Evolutionary conservation across 2,329 filamentous ascomycete genomes (phyloP).

Genomic region (Verticillium tricorpus): DNA sequence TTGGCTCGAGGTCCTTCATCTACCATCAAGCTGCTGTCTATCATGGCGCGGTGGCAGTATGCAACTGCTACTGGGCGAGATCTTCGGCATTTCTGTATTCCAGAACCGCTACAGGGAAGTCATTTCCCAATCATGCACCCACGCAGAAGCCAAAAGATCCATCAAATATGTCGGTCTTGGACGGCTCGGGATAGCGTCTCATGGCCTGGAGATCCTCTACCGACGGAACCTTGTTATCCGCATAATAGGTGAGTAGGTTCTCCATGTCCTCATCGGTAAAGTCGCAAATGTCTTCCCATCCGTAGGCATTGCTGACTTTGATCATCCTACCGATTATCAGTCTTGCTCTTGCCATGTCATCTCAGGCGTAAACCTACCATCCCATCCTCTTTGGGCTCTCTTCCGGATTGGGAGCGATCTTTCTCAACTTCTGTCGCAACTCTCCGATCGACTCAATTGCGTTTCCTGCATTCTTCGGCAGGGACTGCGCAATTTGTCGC

Average conservation of each 20-base stretch:
- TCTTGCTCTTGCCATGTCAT: too few relatives aligned
- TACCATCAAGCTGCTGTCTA: too few relatives aligned
- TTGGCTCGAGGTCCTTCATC: too few relatives aligned
- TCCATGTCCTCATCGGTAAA: constrained; percentile 85
- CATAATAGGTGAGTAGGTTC: constrained; percentile 72
- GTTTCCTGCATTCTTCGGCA: constrained; percentile 76
- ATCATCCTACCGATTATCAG: constrained; percentile 64
- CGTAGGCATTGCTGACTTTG: constrained; percentile 82
- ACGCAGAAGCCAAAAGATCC: constrained; percentile 57
- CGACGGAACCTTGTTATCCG: constrained; percentile 47
- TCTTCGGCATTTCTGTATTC: too few relatives aligned
- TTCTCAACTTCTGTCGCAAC: constrained; percentile 73
- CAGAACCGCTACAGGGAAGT: too few relatives aligned
- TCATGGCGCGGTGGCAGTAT: too few relatives aligned
- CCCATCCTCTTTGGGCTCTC: constrained; percentile 86
- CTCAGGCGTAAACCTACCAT: constrained; percentile 52
- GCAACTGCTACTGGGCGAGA: too few relatives aligned
- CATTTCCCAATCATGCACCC: constrained; percentile 21
- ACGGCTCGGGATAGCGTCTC: constrained; percentile 34
- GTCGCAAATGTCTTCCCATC: constrained; percentile 75
- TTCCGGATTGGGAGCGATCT: constrained; percentile 65
- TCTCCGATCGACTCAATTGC: constrained; percentile 82
- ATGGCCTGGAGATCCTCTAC: constrained; percentile 52
- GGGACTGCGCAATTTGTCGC: constrained; percentile 68
- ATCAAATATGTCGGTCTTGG: constrained; percentile 50